Evolutionary conservation across 139 green algal genomes (phyloP).

Genomic region (Diplosphaera chodatii): DNA sequence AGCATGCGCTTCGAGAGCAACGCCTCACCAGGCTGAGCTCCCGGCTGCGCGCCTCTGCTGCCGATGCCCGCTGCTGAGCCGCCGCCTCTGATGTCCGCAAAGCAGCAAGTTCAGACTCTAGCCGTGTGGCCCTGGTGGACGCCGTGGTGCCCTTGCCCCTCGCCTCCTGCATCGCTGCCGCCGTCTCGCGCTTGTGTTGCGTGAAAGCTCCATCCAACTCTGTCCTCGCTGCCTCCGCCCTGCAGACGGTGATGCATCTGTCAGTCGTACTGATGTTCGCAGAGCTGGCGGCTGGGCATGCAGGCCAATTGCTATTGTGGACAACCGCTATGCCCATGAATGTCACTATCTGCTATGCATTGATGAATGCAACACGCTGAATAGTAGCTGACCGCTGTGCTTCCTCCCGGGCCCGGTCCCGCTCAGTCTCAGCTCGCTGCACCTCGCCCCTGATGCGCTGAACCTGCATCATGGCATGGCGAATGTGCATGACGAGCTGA

Average conservation of each 20-base stretch:
- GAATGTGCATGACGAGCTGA: no score
- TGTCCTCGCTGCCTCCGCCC: conserved; percentile 24
- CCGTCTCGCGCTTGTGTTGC: conserved; percentile 27
- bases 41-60: neutral
- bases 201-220: conserved; percentile 44
- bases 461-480: no score
- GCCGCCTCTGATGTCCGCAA: neutral
- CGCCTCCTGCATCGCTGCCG: neutral
- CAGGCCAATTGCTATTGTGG: no score
- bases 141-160: neutral
- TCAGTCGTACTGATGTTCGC: no score
- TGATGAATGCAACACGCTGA: no score
- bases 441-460: conserved; percentile 53
- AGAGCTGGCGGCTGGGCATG: no score
- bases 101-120: neutral
- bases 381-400: no score
- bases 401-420: conserved; percentile 56
- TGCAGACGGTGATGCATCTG: no score
- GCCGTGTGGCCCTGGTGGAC: neutral
- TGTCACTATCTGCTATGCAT: no score
- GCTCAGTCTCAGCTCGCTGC: conserved; percentile 59
- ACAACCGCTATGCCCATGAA: no score
- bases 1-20: no score
- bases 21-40: neutral
- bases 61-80: neutral